Evolutionary conservation across 352 stramenopile genomes (phyloP).

Genomic region (Globisporangium paddicum): DNA sequence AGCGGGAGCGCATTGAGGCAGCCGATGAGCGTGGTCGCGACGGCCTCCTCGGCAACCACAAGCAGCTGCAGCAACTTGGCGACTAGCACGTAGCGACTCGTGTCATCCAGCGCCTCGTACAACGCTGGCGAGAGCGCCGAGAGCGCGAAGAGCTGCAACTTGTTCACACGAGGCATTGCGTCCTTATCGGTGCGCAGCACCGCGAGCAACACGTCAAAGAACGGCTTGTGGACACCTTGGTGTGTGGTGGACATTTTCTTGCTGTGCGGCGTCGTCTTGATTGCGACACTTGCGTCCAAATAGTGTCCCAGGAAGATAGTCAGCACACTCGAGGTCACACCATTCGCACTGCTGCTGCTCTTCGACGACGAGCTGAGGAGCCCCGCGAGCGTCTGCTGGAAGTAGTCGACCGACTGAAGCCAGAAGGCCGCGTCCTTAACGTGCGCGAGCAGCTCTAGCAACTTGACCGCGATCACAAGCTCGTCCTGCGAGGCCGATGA

Average conservation of each 20-base stretch:
- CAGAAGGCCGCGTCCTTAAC: conserved; percentile 52
- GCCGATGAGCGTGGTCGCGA: conserved; percentile 50
- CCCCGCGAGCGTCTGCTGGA: conserved; percentile 39
- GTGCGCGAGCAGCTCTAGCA: conserved; percentile 56
- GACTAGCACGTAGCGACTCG: conserved; percentile 43
- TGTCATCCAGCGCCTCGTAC: conserved; percentile 46
- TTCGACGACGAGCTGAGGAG: conserved; percentile 10
- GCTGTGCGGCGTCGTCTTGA: conserved; percentile 10
- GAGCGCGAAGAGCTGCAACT: conserved; percentile 43
- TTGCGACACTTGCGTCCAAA: conserved; percentile 29
- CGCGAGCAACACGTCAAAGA: conserved; percentile 44
- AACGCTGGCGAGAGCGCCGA: conserved; percentile 29
- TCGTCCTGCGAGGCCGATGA: conserved; percentile 39
- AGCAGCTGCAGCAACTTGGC: conserved; percentile 48
- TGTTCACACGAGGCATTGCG: conserved; percentile 21
- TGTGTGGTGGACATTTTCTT: conserved; percentile 5
- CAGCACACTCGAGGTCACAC: conserved; percentile 25
- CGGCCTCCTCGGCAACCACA: conserved; percentile 51
- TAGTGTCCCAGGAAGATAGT: conserved; percentile 53
- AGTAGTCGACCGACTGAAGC: conserved; percentile 61
- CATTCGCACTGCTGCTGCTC: conserved; percentile 1
- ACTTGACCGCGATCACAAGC: conserved; percentile 41
- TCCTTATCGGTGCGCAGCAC: conserved; percentile 42
- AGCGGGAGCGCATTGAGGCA: conserved; percentile 52
- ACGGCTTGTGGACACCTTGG: conserved; percentile 40